Conservation (phyloP, 306 rosid species). For the Prunus kanzakura region DNA sequence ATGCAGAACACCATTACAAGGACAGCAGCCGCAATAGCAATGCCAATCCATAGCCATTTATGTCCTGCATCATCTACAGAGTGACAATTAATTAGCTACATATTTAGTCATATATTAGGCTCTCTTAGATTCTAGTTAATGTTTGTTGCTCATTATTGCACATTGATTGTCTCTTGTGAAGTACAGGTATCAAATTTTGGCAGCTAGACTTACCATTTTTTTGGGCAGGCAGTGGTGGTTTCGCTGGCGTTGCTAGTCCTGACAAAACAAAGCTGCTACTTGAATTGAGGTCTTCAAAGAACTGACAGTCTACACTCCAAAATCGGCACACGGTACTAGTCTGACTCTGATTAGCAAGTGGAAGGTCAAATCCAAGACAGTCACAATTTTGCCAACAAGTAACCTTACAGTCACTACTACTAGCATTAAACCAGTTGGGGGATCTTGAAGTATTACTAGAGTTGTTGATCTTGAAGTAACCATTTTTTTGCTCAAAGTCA, state of each 20-base stretch:
- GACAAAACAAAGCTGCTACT: background rate
- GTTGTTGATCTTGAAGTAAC: background rate
- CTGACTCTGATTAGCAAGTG: background rate
- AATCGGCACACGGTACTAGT: background rate
- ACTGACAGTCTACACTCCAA: background rate
- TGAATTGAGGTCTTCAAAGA: background rate
- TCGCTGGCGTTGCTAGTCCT: background rate
- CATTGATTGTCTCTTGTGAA: background rate
- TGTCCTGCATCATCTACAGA: background rate
- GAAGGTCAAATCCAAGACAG: conserved; percentile 1
- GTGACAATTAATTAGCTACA: background rate
- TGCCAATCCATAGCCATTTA: conserved; percentile 17
- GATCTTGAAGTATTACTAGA: background rate
- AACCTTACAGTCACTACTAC: background rate
- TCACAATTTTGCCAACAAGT: background rate
- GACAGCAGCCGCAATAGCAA: background rate
- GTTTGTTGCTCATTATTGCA: no score
- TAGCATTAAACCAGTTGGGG: background rate
- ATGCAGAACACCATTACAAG: conserved; percentile 1
- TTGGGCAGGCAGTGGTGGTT: background rate
- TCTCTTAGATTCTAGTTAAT: no score
- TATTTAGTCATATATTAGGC: background rate
- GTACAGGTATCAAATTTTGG: background rate
- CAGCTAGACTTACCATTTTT: background rate
- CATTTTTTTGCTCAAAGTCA: background rate